Evolutionary conservation across 257 asterid species (phyloP).

Genomic region (Fraxinus excelsior): DNA sequence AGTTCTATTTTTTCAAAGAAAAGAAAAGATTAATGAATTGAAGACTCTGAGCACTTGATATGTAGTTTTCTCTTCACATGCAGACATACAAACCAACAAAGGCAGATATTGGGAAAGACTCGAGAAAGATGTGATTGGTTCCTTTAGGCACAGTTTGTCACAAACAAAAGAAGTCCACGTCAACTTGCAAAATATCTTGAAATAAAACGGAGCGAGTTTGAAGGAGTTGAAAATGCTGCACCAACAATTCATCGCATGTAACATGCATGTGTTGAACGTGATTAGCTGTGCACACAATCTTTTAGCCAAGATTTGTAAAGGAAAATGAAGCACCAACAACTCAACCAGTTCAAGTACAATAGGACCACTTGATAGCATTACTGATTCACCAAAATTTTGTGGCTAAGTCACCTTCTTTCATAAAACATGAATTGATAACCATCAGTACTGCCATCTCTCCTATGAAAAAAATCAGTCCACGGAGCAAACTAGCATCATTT

Average conservation of each 20-base stretch:
- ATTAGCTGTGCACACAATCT: background rate
- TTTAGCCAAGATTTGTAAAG: background rate
- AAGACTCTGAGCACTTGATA: background rate
- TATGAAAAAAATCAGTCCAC: background rate
- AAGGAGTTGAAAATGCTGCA: background rate
- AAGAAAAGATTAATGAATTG: background rate
- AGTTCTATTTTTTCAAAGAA: background rate
- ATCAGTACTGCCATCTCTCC: background rate
- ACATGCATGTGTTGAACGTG: background rate
- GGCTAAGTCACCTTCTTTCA: background rate
- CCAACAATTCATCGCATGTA: background rate
- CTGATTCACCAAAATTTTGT: background rate
- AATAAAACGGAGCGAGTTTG: background rate
- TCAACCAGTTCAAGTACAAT: slow-evolving; percentile 1
- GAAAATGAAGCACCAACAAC: background rate
- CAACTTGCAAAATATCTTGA: background rate
- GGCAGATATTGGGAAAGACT: background rate
- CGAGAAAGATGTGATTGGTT: background rate
- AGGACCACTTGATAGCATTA: background rate
- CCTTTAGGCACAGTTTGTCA: background rate
- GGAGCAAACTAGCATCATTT: background rate
- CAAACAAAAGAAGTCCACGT: background rate
- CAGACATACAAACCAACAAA: background rate
- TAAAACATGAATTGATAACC: background rate
- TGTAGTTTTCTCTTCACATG: background rate